Percentiles rank a stretch among this genome's conserved stretches.
These are phyloP conservation scores for Hypoxylon sp. DNA, from an alignment of 2,329 filamentous ascomycete species.

Conservation along the genomic window DNA sequence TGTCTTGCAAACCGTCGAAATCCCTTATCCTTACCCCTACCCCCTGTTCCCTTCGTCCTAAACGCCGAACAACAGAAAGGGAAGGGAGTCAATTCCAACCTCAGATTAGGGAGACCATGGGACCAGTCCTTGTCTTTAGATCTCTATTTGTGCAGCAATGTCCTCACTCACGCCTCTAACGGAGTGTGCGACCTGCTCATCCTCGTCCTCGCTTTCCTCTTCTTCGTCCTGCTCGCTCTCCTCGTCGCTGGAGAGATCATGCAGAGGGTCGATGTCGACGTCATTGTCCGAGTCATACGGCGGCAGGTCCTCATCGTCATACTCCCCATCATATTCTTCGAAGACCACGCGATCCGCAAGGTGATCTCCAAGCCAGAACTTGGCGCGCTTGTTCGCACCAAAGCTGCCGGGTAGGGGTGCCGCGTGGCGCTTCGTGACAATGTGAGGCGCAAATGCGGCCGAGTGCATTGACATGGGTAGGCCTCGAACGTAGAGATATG, in stretches of 20 bases:
- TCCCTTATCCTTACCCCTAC: slow-evolving; percentile 13
- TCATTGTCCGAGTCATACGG: slow-evolving; percentile 72
- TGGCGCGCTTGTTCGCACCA: slow-evolving; percentile 83
- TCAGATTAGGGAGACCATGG: not conserved
- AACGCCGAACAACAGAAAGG: slow-evolving; percentile 37
- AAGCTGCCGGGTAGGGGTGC: slow-evolving; percentile 49
- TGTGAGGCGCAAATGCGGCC: slow-evolving; percentile 51
- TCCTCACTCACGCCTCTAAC: slow-evolving; percentile 74
- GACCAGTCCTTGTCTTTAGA: slow-evolving; percentile 57
- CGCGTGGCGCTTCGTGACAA: slow-evolving; percentile 53
- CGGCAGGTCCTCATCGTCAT: slow-evolving; percentile 61
- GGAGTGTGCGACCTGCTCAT: slow-evolving; percentile 61
- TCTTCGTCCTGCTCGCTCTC: slow-evolving; percentile 65
- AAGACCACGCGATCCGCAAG: slow-evolving; percentile 64
- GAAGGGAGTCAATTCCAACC: slow-evolving; percentile 13
- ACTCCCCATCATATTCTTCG: slow-evolving; percentile 64
- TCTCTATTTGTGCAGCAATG: slow-evolving; percentile 73
- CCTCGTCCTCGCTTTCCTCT: slow-evolving; percentile 52
- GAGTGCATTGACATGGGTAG: slow-evolving; percentile 76
- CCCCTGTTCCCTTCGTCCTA: slow-evolving; percentile 13
- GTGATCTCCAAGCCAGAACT: slow-evolving; percentile 87
- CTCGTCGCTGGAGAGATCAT: slow-evolving; percentile 65
- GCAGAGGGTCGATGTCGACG: slow-evolving; percentile 69
- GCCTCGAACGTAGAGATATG: slow-evolving; percentile 93
- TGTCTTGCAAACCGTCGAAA: slow-evolving; percentile 7